Conservation (phyloP, 2,329 filamentous ascomycete genomes). For the Endoconidiophora laricicola region DNA sequence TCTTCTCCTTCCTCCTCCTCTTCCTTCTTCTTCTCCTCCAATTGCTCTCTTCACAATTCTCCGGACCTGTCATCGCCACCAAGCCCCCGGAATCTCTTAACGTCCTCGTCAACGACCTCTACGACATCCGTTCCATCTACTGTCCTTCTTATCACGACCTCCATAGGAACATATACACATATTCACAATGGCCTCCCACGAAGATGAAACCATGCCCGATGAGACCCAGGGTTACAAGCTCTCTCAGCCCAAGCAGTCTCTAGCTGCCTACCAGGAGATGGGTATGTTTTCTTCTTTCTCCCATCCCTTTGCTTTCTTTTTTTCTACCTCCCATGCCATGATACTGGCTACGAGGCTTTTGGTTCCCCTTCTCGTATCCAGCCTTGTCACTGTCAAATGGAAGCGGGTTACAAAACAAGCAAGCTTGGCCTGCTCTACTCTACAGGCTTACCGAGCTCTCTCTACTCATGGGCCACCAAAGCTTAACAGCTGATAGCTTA, state of each 20-base stretch:
- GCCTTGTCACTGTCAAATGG: too few relatives aligned
- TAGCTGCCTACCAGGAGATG: conserved; percentile 86
- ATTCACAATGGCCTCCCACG: conserved; percentile 46
- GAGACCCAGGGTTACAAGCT: conserved; percentile 95
- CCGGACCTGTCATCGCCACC: not conserved
- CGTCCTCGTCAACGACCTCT: not conserved
- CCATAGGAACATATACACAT: not conserved
- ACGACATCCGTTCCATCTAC: not conserved
- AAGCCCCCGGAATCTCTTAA: not conserved
- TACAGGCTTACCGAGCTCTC: not conserved
- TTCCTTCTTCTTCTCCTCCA: not conserved
- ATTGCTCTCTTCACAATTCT: not conserved
- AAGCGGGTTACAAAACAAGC: not conserved
- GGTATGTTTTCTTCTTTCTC: conserved; percentile 32
- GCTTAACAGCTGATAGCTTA: too few relatives aligned
- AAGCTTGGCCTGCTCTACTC: not conserved
- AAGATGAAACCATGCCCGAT: conserved; percentile 73
- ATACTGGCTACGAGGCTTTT: not conserved
- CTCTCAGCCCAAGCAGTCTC: conserved; percentile 87
- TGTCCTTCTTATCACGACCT: conserved; percentile 9
- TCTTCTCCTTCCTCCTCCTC: not conserved
- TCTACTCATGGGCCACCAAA: not conserved
- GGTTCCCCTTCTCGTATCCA: too few relatives aligned
- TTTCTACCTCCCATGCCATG: not conserved
- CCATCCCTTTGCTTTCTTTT: not conserved